Evolutionary conservation across 1,284 basidiomycete species (phyloP), one percentile per base, ranked within the genome.

Genomic region (Ceratorhiza oryzae-sativae): DNA sequence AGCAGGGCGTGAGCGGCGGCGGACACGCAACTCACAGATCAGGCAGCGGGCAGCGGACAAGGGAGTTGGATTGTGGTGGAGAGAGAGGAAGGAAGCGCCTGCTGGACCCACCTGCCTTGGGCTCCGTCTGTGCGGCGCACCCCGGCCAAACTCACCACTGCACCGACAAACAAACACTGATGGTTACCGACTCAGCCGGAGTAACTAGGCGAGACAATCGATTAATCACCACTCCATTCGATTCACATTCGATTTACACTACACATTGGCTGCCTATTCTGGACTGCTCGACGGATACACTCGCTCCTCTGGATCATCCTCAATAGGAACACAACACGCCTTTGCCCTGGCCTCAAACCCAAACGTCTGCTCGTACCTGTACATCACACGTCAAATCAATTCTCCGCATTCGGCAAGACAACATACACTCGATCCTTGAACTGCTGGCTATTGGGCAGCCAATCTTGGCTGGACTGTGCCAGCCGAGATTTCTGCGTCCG

Each of bases 1-100:
- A 42, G 41, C 58, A 39, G 53, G n/a, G n/a, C n/a, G n/a, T n/a
- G n/a, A n/a, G n/a, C n/a, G n/a, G n/a, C n/a, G n/a, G n/a, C n/a
- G n/a, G n/a, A 10, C 58, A 12, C 36, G 23, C 58, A 36, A 60
- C 58, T 60, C 25, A 60, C 58, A 41, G 58, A 41, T 60, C 58
- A 59, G 56, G 13, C 36, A 45, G n/a, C 36, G 36, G 3, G 20
- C 58, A 27, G 58, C 20, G 36, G 36, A 4, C 5, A 25, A 32
- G 53, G 23, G 15, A 18, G 25, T 34, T 32, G 10, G 53, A 9
- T 12, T 34, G 30, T 23, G 25, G 48, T 49, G n/a, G 58, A 60
- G 18, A 39, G 32, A 32, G 39, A 36, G 9, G 58, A 45, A 20
- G 18, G 39, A 45, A 60, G 34, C 39, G 34, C 34, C 18, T 60